Base-by-base conservation (phyloP, 306 rosid genomes). In the Lotus japonicus region DNA sequence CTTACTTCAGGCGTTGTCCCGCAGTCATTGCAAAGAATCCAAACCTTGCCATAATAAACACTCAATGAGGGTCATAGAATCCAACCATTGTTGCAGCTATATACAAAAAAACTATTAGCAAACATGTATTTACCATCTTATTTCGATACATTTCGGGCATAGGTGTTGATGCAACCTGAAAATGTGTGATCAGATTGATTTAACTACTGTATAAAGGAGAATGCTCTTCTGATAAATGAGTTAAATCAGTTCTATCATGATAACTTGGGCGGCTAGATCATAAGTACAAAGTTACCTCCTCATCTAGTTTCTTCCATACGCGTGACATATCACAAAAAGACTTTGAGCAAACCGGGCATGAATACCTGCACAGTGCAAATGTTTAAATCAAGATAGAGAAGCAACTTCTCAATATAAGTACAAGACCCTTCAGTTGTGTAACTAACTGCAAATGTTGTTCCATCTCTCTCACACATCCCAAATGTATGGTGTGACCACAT, bases 321-420 rank as follows among this genome's bases (percentile, higher is more conserved):
- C 65, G 74, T 2, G 91, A 82, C 96, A 90, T 90, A 13, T 90
- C 91, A 7, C 91, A 82, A 13, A 67, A 85, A 3, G 95, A 87
- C 66, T 90, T 90, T 14, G 95, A 90, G 75, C 96, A 90, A 66
- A 87, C 84, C 8, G 96, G 95, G 77, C 95, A 90, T 21, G 95
- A 74, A 74, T 82, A 87, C 82, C 96, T 90, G 83, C 70, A 73
- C 35, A 51, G 42, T 51, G 28, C 18, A 54, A 65, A 52, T 35
- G 19, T 31, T 52, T 9, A 64, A 53, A 51, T 48, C 44, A 51
- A 16, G 5, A 64, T 38, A 9, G 23, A 73, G 52, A 63, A 17
- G 56, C n/a, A 13, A 38, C 28, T 42, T 14, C 15, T 42, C 33
- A 60, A 75, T 38, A 60, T 71, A 57, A 67, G 81, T 58, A 85